Conservation (phyloP, 1,284 basidiomycete genomes). For the Gymnopus androsaceus region DNA sequence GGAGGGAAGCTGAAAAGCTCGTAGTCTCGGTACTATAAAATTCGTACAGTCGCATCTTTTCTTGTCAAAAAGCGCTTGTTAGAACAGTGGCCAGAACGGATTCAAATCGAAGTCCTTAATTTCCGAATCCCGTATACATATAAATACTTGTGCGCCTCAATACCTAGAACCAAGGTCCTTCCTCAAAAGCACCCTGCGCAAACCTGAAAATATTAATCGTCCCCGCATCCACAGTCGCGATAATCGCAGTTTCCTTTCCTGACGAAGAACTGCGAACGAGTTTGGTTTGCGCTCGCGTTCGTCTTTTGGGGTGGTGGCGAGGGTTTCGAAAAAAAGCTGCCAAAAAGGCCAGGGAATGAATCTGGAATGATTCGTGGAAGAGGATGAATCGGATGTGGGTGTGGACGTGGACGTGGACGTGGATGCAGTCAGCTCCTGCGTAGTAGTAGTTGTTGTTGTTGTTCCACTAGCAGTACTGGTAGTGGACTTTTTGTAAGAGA, state of each 20-base stretch:
- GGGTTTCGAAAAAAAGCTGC: conserved; percentile 26
- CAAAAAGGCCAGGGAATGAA: conserved; percentile 33
- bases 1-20: no score
- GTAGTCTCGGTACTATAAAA: no score
- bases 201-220: conserved; percentile 90
- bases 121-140: no score
- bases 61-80: no score
- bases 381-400: conserved; percentile 2
- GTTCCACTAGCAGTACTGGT: conserved; percentile 14
- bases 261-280: conserved; percentile 79
- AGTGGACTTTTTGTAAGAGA: conserved; percentile 16
- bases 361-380: conserved; percentile 15
- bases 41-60: no score
- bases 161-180: conserved; percentile 52
- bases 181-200: conserved; percentile 82
- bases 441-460: neutral
- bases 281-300: conserved; percentile 46
- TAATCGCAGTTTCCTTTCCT: conserved; percentile 80
- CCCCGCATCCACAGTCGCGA: conserved; percentile 90
- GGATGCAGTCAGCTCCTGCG: neutral
- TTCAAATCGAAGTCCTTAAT: no score
- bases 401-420: neutral
- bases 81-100: no score
- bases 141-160: no score
- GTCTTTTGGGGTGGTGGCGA: conserved; percentile 10